Evolutionary conservation across 2,329 filamentous ascomycete species (phyloP), one percentile per base, ranked within the genome.

Genomic region (Albifimbria verrucaria): DNA sequence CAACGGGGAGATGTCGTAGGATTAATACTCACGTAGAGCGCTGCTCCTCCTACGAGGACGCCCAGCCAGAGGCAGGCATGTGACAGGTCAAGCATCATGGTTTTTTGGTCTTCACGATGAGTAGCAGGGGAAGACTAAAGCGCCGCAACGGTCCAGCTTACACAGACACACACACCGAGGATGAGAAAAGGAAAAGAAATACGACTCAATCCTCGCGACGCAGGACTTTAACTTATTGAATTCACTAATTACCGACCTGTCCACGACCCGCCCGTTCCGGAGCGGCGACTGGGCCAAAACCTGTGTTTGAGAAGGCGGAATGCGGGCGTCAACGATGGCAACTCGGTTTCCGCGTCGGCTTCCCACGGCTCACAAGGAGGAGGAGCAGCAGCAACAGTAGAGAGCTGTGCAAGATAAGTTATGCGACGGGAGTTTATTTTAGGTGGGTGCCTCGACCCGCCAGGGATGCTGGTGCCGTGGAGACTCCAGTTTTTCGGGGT

Each of bases 61-160:
- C 67, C 72, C 47, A 77, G 61, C 68, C 75, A 78, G 48, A 71
- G 57, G 58, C 68, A 65, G 45, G 77, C 49, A 50, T 76, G 74
- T 55, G 63, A 60, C 26, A 66, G 39, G 51, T 66, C 55, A 41
- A 68, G 42, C 45, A 57, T 58, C 67, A 69, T 69, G 45, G 54
- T 58, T 51, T 32, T 17, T 17, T 39, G 15, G 32, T n/a, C 18
- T n/a, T 39, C 32, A n/a, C 11, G 32, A n/a, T 4, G 12, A 39
- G 26, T 32, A n/a, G n/a, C n/a, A n/a, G n/a, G n/a, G n/a, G n/a
- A n/a, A n/a, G n/a, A n/a, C n/a, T n/a, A n/a, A n/a, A n/a, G n/a
- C n/a, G n/a, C n/a, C n/a, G n/a, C n/a, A n/a, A n/a, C 32, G 15
- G 32, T 39, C 11, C 6, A 39, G 18, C 5, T 17, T 12, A 39